Evolutionary conservation across 345 rosid species (phyloP).

Genomic region (Eucalyptus pumila): DNA sequence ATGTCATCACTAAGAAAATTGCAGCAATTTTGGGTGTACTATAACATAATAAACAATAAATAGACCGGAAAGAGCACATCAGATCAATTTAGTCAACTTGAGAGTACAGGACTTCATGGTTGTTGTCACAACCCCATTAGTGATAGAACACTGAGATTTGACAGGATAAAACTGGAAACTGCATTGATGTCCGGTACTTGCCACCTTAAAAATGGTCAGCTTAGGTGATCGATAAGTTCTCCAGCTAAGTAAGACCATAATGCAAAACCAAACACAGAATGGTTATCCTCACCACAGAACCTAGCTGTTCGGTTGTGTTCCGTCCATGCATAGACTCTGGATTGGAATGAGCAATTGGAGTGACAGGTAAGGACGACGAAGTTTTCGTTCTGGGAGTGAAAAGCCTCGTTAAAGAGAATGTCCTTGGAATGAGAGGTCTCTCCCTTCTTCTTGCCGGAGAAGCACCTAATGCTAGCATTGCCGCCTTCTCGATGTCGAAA

Average conservation of each 20-base stretch:
- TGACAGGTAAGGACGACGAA: constrained; percentile 60
- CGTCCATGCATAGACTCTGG: constrained; percentile 88
- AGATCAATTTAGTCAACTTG: background rate
- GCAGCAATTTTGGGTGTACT: background rate
- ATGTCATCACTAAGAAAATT: background rate
- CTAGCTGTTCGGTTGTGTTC: constrained; percentile 15
- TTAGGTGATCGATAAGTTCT: background rate
- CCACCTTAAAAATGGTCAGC: background rate
- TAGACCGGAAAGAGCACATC: background rate
- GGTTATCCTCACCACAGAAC: constrained; percentile 18
- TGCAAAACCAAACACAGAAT: background rate
- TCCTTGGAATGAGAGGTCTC: constrained; percentile 35
- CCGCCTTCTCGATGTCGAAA: constrained; percentile 70
- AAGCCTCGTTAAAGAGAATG: constrained; percentile 44
- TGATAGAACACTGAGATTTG: background rate
- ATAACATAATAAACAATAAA: background rate
- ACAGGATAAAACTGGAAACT: background rate
- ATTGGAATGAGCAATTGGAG: constrained; percentile 67
- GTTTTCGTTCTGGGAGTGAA: constrained; percentile 41
- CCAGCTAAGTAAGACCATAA: background rate
- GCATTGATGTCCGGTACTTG: background rate
- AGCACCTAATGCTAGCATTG: constrained; percentile 47
- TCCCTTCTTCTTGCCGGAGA: constrained; percentile 16
- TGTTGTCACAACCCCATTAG: background rate
- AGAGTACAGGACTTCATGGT: background rate